Base-by-base conservation (phyloP, 2,329 filamentous ascomycete genomes). In the Aspergillus sp. region DNA sequence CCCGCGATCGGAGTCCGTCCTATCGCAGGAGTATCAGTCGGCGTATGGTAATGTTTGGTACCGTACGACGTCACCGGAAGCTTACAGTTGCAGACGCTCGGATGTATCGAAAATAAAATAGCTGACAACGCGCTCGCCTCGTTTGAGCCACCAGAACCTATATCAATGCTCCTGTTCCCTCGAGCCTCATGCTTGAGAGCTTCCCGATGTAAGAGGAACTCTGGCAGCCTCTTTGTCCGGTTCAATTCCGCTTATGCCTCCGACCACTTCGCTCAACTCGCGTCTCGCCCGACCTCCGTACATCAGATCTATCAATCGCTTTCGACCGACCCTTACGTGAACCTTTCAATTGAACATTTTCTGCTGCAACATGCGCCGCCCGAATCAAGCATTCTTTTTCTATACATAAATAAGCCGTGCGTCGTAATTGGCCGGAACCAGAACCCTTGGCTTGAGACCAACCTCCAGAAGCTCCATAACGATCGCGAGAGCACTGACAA, bases 391-490 rank as follows among this genome's bases (percentile, higher is more conserved):
- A 76, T 98, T 51, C 84, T 98, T 2, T 90, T 98, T 56, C 84
- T 97, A 51, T 99, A 98, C 78, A 84, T 87, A 67, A 98, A 99
- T 76, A 77, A 85, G 39, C 92, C 93, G 1, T 92, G 90, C 72
- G 84, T 99, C 59, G 88, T 99, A 70, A 88, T 99, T 65, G 95
- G 95, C 44, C 87, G 95, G 59, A 99, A 99, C 73, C 95, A 99
- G 78, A 99, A 99, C 73, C 95, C 95, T 54, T 99, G 93, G 95
- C 82, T 91, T 8, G 95, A 99, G 78, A 87, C 91, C 61, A 90
- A 96, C 71, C 82, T 97, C 8, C 77, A 77, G 40, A 79, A 85
- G 1, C 78, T 96, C 68, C 77, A 67, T 68, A 78, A 61, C 72
- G 74, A 68, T 63, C 71, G 62, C 35, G 66, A 62, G 44, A 61